phyloP scores from a whole-genome alignment of 345 rosid genomes.

The Toxicodendron radicans region DNA sequence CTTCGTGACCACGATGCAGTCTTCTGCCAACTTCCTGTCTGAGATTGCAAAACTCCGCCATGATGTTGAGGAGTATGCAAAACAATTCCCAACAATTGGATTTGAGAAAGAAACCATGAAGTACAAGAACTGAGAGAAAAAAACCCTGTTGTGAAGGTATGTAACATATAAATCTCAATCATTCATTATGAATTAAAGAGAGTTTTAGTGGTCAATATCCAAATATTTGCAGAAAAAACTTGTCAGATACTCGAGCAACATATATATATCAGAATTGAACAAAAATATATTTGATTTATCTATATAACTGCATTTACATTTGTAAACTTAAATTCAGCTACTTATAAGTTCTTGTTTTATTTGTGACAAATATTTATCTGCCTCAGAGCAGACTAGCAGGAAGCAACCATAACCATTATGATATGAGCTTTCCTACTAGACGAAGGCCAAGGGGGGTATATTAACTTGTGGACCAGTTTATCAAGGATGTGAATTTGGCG shows the following conservation, averaged over 20 bases:
- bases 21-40: slow-evolving; percentile 56
- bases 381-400: slow-evolving; percentile 23
- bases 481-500: slow-evolving; percentile 23
- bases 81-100: slow-evolving; percentile 95
- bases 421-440: slow-evolving; percentile 7
- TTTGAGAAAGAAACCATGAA: slow-evolving; percentile 96
- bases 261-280: too few relatives aligned
- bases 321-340: slow-evolving; percentile 1
- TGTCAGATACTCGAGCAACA: too few relatives aligned
- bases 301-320: background rate
- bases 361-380: slow-evolving; percentile 4
- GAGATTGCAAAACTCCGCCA: slow-evolving; percentile 69
- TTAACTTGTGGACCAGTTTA: slow-evolving; percentile 13
- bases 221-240: too few relatives aligned
- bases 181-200: too few relatives aligned
- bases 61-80: slow-evolving; percentile 82
- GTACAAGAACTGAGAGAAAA: slow-evolving; percentile 69
- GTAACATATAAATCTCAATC: background rate
- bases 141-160: slow-evolving; percentile 17
- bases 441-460: slow-evolving; percentile 1
- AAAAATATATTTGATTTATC: too few relatives aligned
- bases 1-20: slow-evolving; percentile 61
- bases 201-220: too few relatives aligned
- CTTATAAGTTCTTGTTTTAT: background rate
- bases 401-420: slow-evolving; percentile 2